Base-by-base conservation (phyloP, 139 green algal species). In the Tetradesmus lagerheimii region DNA sequence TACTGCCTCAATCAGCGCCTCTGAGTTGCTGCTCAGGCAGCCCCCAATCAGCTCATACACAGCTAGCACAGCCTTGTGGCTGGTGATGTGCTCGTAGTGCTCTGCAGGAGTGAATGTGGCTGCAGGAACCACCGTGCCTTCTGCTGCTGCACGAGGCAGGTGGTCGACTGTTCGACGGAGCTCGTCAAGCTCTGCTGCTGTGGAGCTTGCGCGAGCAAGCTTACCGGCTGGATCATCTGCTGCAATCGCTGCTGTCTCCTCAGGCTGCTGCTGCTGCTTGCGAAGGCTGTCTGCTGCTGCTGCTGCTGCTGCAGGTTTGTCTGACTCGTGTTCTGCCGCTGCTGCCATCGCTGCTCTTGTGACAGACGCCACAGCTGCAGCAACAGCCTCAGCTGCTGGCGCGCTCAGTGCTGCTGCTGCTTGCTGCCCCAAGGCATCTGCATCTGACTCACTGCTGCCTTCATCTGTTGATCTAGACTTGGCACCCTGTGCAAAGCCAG, bases 31-130 rank as follows among this genome's bases (percentile, higher is more conserved):
- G 25, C 18, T n/a, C 50, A 92, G 57, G 77, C 91, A 94, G 15
- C 85, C 89, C 8, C 91, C 91, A 25, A 94, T 88, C 16, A 94
- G 87, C 47, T 94, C 91, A 43, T 90, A 94, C 57, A 94, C 34
- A 18, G 91, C 89, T 15, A 92, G 35, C 53, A 94, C 86, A 12
- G 91, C 89, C 41, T 91, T 89, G 45, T 92, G 91, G 27, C 80
- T 90, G 35, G 89, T 91, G 23, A 20, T 80, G 50, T 92, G 91
- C 27, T 57, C 29, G 62, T 89, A 87, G 1, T 43, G 43, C 12
- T 84, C 75, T 8, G 86, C 47, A 43, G 79, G 90, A 18, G 66
- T 76, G 34, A 90, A 86, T 31, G 77, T 83, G 4, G 77, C 88
- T 35, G 43, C 88, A 9, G 88, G 88, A 35, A 88, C 57, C 29